phyloP scores from a whole-genome alignment of 2,329 filamentous ascomycete genomes.

The Zalaria obscura region DNA sequence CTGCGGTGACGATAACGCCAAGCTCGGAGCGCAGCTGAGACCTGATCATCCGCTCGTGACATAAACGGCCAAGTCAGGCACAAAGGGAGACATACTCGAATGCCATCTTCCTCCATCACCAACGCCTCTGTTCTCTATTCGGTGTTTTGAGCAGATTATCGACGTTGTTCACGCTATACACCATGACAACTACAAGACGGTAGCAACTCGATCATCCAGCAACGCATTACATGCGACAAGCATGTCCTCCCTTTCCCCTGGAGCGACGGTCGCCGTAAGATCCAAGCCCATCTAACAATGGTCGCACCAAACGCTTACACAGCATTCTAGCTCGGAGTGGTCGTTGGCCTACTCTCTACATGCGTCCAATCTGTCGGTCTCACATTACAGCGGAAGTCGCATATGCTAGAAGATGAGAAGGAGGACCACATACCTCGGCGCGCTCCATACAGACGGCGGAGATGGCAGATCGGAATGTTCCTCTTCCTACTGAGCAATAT shows the following conservation, averaged over 20 bases:
- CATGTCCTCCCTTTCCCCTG: constrained; percentile 9
- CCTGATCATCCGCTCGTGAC: no score
- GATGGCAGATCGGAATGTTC: constrained; percentile 93
- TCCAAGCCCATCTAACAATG: neutral
- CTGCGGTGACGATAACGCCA: no score
- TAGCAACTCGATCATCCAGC: no score
- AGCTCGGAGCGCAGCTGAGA: no score
- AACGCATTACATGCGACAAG: neutral
- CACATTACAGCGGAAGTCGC: constrained; percentile 93
- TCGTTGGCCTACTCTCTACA: constrained; percentile 86
- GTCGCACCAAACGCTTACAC: neutral
- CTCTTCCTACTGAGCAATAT: constrained; percentile 95
- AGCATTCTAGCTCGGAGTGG: constrained; percentile 51
- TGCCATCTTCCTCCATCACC: neutral
- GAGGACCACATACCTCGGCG: constrained; percentile 60
- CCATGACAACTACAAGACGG: no score
- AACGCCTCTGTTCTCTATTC: neutral
- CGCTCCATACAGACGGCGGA: constrained; percentile 74
- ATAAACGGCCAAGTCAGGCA: no score
- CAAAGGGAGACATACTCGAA: no score
- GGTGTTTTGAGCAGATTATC: neutral
- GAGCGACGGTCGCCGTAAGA: constrained; percentile 7
- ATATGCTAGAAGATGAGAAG: constrained; percentile 95
- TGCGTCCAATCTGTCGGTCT: constrained; percentile 90
- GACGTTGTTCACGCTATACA: neutral